Evolutionary conservation across 2,329 filamentous ascomycete genomes (phyloP).

Genomic region (Onygena corvina): DNA sequence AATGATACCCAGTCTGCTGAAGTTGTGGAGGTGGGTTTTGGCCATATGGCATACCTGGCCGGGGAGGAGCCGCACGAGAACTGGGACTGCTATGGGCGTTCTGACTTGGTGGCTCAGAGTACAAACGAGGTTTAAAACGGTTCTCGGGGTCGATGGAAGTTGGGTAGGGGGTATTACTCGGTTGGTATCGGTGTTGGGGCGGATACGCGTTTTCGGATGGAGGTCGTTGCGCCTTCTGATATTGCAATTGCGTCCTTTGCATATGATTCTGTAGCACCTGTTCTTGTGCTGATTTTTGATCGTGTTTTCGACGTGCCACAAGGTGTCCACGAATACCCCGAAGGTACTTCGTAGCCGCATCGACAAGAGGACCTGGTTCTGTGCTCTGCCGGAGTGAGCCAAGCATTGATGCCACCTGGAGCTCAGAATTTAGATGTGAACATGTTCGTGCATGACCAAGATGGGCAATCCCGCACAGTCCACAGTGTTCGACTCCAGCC

Average conservation of each 20-base stretch:
- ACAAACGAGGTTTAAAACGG: neutral
- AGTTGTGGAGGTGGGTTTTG: neutral
- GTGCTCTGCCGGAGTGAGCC: constrained; percentile 48
- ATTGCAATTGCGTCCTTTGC: too few relatives aligned
- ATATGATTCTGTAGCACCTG: neutral
- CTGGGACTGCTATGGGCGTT: neutral
- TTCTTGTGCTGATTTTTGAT: neutral
- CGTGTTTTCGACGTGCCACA: constrained; percentile 40
- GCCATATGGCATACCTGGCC: neutral
- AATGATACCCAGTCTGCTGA: neutral
- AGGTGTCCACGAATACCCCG: constrained; percentile 45
- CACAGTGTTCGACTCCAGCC: constrained; percentile 49
- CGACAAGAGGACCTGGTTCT: constrained; percentile 44
- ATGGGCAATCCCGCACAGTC: constrained; percentile 52
- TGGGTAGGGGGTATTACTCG: too few relatives aligned
- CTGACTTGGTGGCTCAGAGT: neutral
- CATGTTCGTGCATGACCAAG: constrained; percentile 46
- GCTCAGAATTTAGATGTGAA: constrained; percentile 50
- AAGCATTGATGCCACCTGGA: constrained; percentile 53
- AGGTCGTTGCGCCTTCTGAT: too few relatives aligned
- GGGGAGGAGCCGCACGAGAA: neutral
- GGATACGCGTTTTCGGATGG: too few relatives aligned
- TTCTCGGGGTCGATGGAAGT: neutral
- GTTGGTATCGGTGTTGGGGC: too few relatives aligned
- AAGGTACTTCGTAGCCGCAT: constrained; percentile 46